These are phyloP conservation scores for Botrytis aclada DNA, from an alignment of 2,329 filamentous ascomycete species.

Conservation along the genomic window DNA sequence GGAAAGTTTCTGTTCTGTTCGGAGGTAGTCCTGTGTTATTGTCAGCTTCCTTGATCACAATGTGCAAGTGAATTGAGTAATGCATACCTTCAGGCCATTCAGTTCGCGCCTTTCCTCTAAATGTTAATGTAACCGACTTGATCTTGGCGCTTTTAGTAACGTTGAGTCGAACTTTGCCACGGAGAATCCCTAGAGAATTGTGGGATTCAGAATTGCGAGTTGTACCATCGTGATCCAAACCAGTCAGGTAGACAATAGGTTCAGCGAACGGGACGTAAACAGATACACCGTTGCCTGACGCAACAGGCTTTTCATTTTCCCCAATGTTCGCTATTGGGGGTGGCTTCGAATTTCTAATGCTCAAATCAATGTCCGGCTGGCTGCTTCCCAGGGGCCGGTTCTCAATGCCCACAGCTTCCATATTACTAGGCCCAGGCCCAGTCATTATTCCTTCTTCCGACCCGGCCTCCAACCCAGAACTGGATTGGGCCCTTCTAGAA, in stretches of 20 bases:
- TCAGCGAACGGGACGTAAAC: slow-evolving; percentile 75
- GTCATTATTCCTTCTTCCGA: slow-evolving; percentile 25
- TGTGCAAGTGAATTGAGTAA: background rate
- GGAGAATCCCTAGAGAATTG: slow-evolving; percentile 68
- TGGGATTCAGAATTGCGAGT: slow-evolving; percentile 29
- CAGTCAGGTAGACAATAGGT: slow-evolving; percentile 75
- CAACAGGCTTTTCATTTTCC: slow-evolving; percentile 64
- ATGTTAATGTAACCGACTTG: slow-evolving; percentile 83
- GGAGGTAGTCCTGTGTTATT: slow-evolving; percentile 69
- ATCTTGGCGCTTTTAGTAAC: slow-evolving; percentile 90
- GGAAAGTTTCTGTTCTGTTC: slow-evolving; percentile 75
- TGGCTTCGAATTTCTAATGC: background rate
- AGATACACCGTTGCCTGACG: slow-evolving; percentile 70
- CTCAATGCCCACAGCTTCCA: slow-evolving; percentile 5
- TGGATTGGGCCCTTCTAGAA: slow-evolving; percentile 27
- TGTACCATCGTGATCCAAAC: slow-evolving; percentile 60
- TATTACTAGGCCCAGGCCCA: slow-evolving; percentile 22
- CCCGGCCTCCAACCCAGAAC: slow-evolving; percentile 13
- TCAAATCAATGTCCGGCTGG: slow-evolving; percentile 8
- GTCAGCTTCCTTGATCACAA: background rate
- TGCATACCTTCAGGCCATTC: slow-evolving; percentile 90
- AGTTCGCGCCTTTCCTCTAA: slow-evolving; percentile 80
- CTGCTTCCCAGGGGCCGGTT: slow-evolving; percentile 4
- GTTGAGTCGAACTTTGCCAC: slow-evolving; percentile 77
- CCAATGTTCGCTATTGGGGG: slow-evolving; percentile 4